phyloP scores from a whole-genome alignment of 2,329 filamentous ascomycete genomes.

The Phaeosphaeria sp. region DNA sequence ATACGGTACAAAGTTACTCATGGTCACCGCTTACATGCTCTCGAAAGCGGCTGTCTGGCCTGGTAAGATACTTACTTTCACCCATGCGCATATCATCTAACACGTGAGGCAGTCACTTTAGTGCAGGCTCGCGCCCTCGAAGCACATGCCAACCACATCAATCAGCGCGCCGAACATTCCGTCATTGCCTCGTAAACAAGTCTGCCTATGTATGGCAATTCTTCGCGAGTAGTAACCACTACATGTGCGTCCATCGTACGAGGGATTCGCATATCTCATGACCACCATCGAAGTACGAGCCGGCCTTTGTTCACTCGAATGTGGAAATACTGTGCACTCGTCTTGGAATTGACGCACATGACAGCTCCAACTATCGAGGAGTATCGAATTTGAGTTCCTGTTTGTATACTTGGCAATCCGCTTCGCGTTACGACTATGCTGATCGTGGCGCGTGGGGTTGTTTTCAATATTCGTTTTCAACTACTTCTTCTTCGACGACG shows the following conservation, averaged over 20 bases:
- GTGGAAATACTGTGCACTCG: neutral
- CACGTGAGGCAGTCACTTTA: conserved; percentile 65
- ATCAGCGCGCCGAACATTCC: conserved; percentile 64
- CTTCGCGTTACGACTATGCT: neutral
- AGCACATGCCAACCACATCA: conserved; percentile 68
- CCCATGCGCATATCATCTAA: conserved; percentile 23
- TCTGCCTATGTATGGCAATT: neutral
- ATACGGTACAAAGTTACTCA: conserved; percentile 83
- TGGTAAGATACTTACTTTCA: conserved; percentile 62
- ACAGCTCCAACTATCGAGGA: neutral
- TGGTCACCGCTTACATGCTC: conserved; percentile 84
- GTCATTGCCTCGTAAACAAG: conserved; percentile 35
- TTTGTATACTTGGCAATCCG: neutral
- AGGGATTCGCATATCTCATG: neutral
- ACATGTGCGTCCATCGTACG: neutral
- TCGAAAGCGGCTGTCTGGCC: conserved; percentile 93
- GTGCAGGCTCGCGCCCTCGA: conserved; percentile 72
- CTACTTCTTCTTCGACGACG: neutral
- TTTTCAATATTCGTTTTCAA: neutral
- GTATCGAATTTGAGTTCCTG: neutral
- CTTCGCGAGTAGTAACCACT: neutral
- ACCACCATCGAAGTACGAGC: neutral
- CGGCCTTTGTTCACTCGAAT: neutral
- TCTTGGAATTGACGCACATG: neutral
- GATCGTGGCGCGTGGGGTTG: neutral